Evolutionary conservation across 2,329 filamentous ascomycete species (phyloP), one percentile per base, ranked within the genome.

Genomic region (Endoconidiophora polonica): DNA sequence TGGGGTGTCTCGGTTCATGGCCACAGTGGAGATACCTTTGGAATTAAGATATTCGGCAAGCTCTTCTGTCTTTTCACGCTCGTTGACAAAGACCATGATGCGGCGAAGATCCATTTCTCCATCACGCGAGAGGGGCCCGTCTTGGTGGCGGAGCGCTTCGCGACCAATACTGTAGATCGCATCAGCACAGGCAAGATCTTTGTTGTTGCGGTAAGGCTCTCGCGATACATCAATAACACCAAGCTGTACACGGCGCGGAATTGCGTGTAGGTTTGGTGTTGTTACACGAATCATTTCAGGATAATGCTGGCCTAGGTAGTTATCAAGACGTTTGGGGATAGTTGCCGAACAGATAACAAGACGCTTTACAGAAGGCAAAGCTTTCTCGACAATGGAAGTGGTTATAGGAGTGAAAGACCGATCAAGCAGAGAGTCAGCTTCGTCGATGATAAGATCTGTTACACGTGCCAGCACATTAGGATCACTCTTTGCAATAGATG

Each of bases 71-170:
- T 85, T 86, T 60, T 94, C 87, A 36, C 91, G 83, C 69, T 96
- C 87, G 63, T 96, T 96, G 62, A 96, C 90, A 59, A 96, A 96
- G 2, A 96, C 87, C 52, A 96, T 77, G 58, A 98, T 83, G 55
- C 86, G 83, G 62, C 91, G 91, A 22, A 85, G 73, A 52, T 83
- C 79, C 3, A 80, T 66, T 16, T 44, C 44, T 14, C 37, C 48
- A 7, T 43, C 33, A 16, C 37, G 12, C 5, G 38, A 20, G 9
- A 24, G 5, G 24, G 68, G 65, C 23, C 66, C 61, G 3, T 74
- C 73, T 50, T 81, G 76, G 55, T 81, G 70, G 23, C 68, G 68
- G 5, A 71, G 67, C 1, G 75, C 73, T 41, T 88, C 81, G 61
- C 86, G 87, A 53, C 87, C 87, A 54, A 98, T 90, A 33, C 85